Conservation (phyloP, 176 grass and related monocot species). For the Triticum dicoccoides region DNA sequence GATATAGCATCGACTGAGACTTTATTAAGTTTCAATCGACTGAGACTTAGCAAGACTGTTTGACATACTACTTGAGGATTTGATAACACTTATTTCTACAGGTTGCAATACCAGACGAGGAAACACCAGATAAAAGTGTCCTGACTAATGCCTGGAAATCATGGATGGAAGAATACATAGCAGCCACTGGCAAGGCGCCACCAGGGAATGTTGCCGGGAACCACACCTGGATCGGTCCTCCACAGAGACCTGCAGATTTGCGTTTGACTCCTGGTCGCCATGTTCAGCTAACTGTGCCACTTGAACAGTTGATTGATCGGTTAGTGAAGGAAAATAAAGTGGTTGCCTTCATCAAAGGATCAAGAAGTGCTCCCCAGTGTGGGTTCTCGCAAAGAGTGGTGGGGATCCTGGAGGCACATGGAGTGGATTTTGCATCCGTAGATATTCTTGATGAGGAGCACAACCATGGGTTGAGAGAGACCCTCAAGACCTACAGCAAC, state of each 20-base stretch:
- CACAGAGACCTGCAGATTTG: slow-evolving; percentile 56
- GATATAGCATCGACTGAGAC: too few relatives aligned
- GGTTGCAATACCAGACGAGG: slow-evolving; percentile 57
- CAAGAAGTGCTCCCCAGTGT: slow-evolving; percentile 80
- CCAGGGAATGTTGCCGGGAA: slow-evolving; percentile 85
- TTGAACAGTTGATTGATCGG: slow-evolving; percentile 69
- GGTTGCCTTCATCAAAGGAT: slow-evolving; percentile 98
- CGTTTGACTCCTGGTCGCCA: slow-evolving; percentile 81
- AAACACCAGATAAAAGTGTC: slow-evolving; percentile 41
- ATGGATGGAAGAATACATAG: slow-evolving; percentile 90
- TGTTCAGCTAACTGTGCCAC: slow-evolving; percentile 68
- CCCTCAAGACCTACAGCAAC: slow-evolving; percentile 80
- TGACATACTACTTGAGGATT: not conserved
- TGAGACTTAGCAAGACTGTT: too few relatives aligned
- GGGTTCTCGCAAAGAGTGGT: slow-evolving; percentile 89
- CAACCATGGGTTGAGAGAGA: slow-evolving; percentile 76
- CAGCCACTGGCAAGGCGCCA: slow-evolving; percentile 68
- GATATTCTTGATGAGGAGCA: slow-evolving; percentile 97
- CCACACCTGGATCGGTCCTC: slow-evolving; percentile 62
- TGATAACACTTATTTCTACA: slow-evolving; percentile 23
- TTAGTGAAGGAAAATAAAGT: slow-evolving; percentile 93
- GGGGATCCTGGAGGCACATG: slow-evolving; percentile 76
- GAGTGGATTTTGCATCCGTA: slow-evolving; percentile 62
- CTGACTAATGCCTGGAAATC: slow-evolving; percentile 83
- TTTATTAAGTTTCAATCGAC: too few relatives aligned